Conservation (phyloP, 1,284 basidiomycete species). For the Fomitopsis schrenkii region DNA sequence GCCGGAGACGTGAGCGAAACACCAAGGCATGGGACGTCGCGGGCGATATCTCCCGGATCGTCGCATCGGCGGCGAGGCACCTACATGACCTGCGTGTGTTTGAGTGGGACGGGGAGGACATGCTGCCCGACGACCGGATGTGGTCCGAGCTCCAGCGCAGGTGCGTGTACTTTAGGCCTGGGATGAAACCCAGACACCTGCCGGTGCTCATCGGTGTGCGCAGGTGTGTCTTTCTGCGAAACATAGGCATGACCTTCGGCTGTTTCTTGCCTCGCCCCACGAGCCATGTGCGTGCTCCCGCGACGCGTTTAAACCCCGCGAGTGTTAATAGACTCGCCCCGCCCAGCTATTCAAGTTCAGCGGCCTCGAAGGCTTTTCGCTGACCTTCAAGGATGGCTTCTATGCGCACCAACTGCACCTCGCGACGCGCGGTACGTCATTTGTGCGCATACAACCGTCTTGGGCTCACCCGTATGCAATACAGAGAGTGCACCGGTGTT, state of each 20-base stretch:
- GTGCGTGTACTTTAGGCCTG: slow-evolving; percentile 44
- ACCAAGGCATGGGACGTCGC: slow-evolving; percentile 21
- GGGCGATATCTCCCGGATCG: slow-evolving; percentile 25
- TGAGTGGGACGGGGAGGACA: slow-evolving; percentile 64
- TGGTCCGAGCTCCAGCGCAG: slow-evolving; percentile 57
- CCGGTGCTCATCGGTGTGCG: not conserved
- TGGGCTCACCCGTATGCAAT: not conserved
- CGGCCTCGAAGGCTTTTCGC: slow-evolving; percentile 53
- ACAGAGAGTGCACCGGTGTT: slow-evolving; percentile 37
- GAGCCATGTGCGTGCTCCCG: slow-evolving; percentile 51
- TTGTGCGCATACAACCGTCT: not conserved
- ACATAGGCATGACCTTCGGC: slow-evolving; percentile 57
- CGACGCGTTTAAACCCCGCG: not conserved
- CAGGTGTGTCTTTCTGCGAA: slow-evolving; percentile 60
- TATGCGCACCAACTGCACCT: slow-evolving; percentile 52
- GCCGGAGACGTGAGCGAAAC: slow-evolving; percentile 9
- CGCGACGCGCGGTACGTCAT: slow-evolving; percentile 44
- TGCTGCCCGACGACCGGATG: slow-evolving; percentile 64
- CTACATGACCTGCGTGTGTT: slow-evolving; percentile 63
- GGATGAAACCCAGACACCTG: not conserved
- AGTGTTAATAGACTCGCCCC: not conserved
- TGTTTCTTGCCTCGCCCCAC: slow-evolving; percentile 48
- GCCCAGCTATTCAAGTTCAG: slow-evolving; percentile 64
- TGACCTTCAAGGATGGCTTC: slow-evolving; percentile 55
- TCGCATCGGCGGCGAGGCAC: slow-evolving; percentile 34